Percentiles rank a stretch among this genome's conserved stretches.
These are phyloP conservation scores for Butyriboletus loyo DNA, from an alignment of 768 basidiomycete species.

Conservation along the genomic window DNA sequence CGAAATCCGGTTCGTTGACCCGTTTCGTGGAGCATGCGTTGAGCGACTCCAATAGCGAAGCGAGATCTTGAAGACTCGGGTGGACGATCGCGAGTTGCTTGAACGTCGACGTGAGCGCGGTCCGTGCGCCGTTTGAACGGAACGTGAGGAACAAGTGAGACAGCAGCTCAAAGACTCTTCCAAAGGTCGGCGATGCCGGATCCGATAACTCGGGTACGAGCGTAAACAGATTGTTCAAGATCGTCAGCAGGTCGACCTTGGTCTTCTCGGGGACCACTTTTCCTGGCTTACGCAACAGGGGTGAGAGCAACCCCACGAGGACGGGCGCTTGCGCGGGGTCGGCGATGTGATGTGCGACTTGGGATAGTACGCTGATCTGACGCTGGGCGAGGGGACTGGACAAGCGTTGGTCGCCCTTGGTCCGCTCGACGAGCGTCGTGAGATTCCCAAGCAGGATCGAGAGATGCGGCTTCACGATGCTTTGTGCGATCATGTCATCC, in stretches of 20 bases:
- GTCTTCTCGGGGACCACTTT: constrained; percentile 81
- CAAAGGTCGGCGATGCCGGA: constrained; percentile 40
- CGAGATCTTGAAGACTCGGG: constrained; percentile 46
- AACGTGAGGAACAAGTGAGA: constrained; percentile 76
- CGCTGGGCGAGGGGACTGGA: constrained; percentile 72
- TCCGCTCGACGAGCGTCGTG: constrained; percentile 62
- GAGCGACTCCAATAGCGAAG: constrained; percentile 58
- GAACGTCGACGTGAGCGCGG: constrained; percentile 67
- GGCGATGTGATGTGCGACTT: constrained; percentile 69
- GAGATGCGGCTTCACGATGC: constrained; percentile 67
- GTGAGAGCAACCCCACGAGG: constrained; percentile 70
- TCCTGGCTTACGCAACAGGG: constrained; percentile 73
- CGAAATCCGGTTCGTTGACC: constrained; percentile 91
- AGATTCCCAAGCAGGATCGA: constrained; percentile 70
- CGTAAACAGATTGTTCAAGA: constrained; percentile 61
- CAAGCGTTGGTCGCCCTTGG: constrained; percentile 46
- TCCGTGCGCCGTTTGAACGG: constrained; percentile 67
- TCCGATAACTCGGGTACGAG: constrained; percentile 63
- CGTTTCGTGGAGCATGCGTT: constrained; percentile 85
- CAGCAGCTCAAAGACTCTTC: constrained; percentile 60
- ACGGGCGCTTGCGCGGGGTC: constrained; percentile 70
- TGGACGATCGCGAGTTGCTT: constrained; percentile 39
- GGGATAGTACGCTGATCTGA: constrained; percentile 78
- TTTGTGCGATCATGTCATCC: constrained; percentile 47
- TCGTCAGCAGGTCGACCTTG: constrained; percentile 78